Percentiles rank a stretch among this genome's conserved stretches.
Conservation (phyloP, 1,284 basidiomycete species). For the Cutaneotrichosporon mucoides region DNA sequence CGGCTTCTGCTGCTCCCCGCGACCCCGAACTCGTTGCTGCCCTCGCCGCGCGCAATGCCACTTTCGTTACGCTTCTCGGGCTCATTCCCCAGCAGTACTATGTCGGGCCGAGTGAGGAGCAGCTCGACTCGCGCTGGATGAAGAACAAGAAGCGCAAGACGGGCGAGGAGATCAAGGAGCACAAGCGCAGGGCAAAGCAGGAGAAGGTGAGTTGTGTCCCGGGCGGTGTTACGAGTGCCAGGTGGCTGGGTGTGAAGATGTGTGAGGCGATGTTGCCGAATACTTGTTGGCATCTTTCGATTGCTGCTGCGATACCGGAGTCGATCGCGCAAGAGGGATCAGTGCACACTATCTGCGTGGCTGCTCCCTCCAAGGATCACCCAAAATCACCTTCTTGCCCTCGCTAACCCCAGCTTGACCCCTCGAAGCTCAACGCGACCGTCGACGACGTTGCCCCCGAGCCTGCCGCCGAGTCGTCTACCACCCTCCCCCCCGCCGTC, state of each 20-base stretch:
- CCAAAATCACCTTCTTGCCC: no score
- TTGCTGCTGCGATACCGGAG: no score
- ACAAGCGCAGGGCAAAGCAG: constrained; percentile 73
- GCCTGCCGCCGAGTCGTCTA: constrained; percentile 29
- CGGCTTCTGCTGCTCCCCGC: not conserved
- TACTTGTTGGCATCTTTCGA: no score
- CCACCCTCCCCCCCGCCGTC: constrained; percentile 16
- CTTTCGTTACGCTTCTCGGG: constrained; percentile 72
- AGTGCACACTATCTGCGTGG: no score
- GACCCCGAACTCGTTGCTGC: constrained; percentile 50
- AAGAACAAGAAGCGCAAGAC: constrained; percentile 84
- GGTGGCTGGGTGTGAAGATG: not conserved
- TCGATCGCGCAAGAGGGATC: no score
- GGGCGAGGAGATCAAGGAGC: constrained; percentile 78
- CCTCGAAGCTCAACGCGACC: constrained; percentile 59
- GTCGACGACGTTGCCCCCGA: constrained; percentile 24
- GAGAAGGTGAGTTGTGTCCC: constrained; percentile 63
- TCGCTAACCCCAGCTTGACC: constrained; percentile 66
- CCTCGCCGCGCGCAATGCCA: constrained; percentile 73
- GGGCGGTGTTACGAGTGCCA: not conserved
- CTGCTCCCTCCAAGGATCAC: no score
- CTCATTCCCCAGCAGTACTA: constrained; percentile 87
- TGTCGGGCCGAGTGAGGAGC: constrained; percentile 65
- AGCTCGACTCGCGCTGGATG: constrained; percentile 70
- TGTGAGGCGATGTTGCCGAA: no score